Base-by-base conservation (phyloP, 371 early-diverging fungal genomes). In the Mucor ambiguus region DNA sequence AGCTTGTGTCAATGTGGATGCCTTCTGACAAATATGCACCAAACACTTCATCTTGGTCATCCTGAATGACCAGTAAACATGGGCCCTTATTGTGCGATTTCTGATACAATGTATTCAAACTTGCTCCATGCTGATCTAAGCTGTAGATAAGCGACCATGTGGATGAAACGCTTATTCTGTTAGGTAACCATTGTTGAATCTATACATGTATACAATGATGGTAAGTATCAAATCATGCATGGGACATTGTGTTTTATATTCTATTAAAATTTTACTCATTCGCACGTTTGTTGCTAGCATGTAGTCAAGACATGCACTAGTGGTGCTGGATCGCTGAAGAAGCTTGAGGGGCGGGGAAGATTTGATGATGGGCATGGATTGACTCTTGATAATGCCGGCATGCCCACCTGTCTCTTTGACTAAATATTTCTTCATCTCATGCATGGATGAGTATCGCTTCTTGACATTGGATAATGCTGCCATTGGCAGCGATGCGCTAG, bases 1-100 rank as follows among this genome's bases (percentile, higher is more conserved):
- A 78, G 12, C 66, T 63, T 14, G 70, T 56, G 24, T 66, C 48
- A 20, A 60, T 32, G 57, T 71, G 72, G 16, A 80, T 43, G 7
- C 74, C 43, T 32, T 80, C 76, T 26, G 78, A 71, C 20, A 78
- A 48, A 49, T 80, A 80, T 2, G 76, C 81, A n/a, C 81, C 81
- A 67, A 80, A 71, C 56, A 72, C 69, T 52, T 69, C 62, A 30
- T 62, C 64, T 30, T 72, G 66, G 12, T 56, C 69, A 33, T 72
- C 73, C 35, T 63, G 71, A 46, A 78, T 70, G 10, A 76, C 72
- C 26, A 79, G 46, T 28, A 79, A 37, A 56, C 79, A 79, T 3
- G 79, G 79, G 0, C 77, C 77, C 8, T 49, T 26, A 28, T 57
- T 55, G 22, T 67, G n/a, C 29, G 62, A 65, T 12, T 58, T 56